Percentiles rank a stretch among this genome's conserved stretches.
These are phyloP conservation scores for Madurella mycetomatis DNA, from an alignment of 2,329 filamentous ascomycete species.

Conservation along the genomic window DNA sequence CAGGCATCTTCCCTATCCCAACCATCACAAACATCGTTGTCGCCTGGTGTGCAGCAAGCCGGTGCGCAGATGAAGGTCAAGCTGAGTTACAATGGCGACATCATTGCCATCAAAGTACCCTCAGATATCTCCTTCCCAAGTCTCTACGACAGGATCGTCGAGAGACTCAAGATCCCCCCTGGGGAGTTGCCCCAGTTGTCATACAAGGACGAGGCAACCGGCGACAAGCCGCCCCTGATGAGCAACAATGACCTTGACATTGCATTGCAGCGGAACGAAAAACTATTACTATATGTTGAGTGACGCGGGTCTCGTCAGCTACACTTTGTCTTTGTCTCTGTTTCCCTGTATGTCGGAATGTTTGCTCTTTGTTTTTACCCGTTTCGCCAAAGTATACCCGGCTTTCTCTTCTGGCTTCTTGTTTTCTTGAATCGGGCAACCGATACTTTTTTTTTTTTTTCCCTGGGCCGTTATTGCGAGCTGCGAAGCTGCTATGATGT, in stretches of 20 bases:
- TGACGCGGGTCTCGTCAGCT: conserved; percentile 12
- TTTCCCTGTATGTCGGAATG: not conserved
- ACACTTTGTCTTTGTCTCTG: not conserved
- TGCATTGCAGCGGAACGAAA: conserved; percentile 79
- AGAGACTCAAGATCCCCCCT: conserved; percentile 69
- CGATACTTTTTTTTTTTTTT: not conserved
- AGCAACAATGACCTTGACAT: conserved; percentile 77
- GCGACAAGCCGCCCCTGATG: conserved; percentile 68
- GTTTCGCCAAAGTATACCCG: conserved; percentile 18
- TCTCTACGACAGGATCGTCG: conserved; percentile 77
- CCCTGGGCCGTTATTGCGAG: no score
- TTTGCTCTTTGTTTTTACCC: not conserved
- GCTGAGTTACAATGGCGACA: conserved; percentile 86
- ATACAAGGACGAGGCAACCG: conserved; percentile 80
- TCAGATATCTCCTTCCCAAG: conserved; percentile 72
- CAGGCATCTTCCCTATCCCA: conserved; percentile 48
- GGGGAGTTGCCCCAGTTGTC: conserved; percentile 71
- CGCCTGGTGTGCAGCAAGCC: conserved; percentile 43
- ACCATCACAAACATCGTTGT: conserved; percentile 54
- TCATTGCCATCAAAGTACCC: conserved; percentile 86
- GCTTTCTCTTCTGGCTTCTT: conserved; percentile 2
- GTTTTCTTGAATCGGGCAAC: not conserved
- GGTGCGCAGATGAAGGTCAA: conserved; percentile 79
- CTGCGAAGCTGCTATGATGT: not conserved
- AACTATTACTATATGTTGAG: conserved; percentile 73